phyloP scores from a whole-genome alignment of 345 rosid species.

The Rhodomyrtus tomentosa region DNA sequence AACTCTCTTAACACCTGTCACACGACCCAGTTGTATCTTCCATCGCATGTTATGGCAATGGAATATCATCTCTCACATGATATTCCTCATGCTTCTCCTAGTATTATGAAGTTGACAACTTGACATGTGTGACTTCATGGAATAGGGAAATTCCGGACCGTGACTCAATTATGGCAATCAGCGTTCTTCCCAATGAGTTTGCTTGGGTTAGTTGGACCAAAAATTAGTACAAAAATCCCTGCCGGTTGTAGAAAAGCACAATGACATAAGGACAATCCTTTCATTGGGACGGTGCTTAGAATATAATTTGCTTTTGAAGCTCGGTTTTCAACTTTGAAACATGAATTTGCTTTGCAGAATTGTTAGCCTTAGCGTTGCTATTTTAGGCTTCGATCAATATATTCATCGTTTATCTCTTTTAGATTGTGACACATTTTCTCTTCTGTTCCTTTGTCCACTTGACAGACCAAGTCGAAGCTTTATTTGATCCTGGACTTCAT shows the following conservation, averaged over 20 bases:
- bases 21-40: background rate
- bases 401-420: background rate
- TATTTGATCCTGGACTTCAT: slow-evolving; percentile 66
- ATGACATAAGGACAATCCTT: background rate
- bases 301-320: background rate
- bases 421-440: background rate
- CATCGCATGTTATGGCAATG: background rate
- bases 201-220: background rate
- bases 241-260: background rate
- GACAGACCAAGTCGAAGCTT: slow-evolving; percentile 62
- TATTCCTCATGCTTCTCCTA: background rate
- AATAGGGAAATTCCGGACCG: background rate
- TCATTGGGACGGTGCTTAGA: background rate
- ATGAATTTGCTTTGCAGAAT: background rate
- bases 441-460: background rate
- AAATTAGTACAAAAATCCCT: background rate
- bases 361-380: background rate
- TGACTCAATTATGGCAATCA: background rate
- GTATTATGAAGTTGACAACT: background rate
- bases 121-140: background rate
- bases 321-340: background rate
- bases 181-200: background rate
- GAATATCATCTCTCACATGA: background rate
- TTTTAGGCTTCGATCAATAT: background rate
- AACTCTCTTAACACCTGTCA: background rate